These are phyloP conservation scores for Globisporangium recalcitrans DNA, from an alignment of 352 stramenopile species.

Conservation along the genomic window DNA sequence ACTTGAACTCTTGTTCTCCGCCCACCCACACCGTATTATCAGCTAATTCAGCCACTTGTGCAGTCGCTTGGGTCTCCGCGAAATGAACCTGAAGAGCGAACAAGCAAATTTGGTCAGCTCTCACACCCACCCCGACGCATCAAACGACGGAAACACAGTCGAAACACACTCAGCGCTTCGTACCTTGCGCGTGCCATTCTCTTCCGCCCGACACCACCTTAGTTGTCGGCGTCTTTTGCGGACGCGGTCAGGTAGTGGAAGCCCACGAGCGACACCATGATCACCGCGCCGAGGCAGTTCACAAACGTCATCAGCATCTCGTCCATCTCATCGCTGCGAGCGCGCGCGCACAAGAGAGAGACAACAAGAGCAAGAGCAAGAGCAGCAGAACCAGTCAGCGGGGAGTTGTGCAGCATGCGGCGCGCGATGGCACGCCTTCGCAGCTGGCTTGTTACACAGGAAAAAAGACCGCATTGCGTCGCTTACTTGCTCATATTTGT, in stretches of 20 bases:
- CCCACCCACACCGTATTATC: neutral
- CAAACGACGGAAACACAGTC: neutral
- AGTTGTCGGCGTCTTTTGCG: constrained; percentile 76
- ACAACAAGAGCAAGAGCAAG: constrained; percentile 8
- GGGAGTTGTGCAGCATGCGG: neutral
- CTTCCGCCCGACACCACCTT: constrained; percentile 10
- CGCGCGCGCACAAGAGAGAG: neutral
- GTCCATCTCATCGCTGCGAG: constrained; percentile 83
- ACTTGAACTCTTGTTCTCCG: neutral
- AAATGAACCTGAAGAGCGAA: neutral
- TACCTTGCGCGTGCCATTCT: neutral
- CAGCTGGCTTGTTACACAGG: neutral
- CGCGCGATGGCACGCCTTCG: neutral
- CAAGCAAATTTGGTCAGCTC: neutral
- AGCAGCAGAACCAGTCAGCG: neutral
- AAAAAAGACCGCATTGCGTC: neutral
- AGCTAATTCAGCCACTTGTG: neutral
- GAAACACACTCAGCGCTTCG: neutral
- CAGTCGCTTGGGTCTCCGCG: neutral
- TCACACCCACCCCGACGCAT: neutral
- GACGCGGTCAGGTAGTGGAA: constrained; percentile 87
- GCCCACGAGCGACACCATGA: constrained; percentile 85
- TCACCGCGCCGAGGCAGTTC: constrained; percentile 80
- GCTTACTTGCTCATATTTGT: constrained; percentile 13
- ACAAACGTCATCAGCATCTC: constrained; percentile 84